These are phyloP conservation scores for Hyaloscypha bicolor DNA, from an alignment of 495 filamentous ascomycete genomes.

Conservation along the genomic window DNA sequence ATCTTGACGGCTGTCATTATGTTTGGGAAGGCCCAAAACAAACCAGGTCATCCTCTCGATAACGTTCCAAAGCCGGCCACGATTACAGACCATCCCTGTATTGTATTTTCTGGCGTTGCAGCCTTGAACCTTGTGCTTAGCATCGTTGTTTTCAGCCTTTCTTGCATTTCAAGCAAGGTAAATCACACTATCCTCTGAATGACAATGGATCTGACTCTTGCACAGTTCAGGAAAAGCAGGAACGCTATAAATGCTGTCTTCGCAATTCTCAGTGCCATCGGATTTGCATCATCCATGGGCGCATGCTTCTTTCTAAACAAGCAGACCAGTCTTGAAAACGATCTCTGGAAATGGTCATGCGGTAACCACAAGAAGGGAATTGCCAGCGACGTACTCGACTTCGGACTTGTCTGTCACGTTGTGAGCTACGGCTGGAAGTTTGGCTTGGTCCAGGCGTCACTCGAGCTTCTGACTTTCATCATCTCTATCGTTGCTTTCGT, in stretches of 20 bases:
- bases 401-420: slow-evolving; percentile 20
- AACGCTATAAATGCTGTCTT: slow-evolving; percentile 25
- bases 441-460: slow-evolving; percentile 23
- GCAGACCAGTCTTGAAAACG: slow-evolving; percentile 11
- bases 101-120: slow-evolving; percentile 23
- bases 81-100: slow-evolving; percentile 24
- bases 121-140: slow-evolving; percentile 21
- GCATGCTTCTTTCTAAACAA: slow-evolving; percentile 25
- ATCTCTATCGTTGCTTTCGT: slow-evolving; percentile 23
- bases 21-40: slow-evolving; percentile 19
- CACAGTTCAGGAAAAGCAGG: slow-evolving; percentile 24
- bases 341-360: slow-evolving; percentile 29
- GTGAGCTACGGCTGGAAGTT: slow-evolving; percentile 27
- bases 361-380: slow-evolving; percentile 21
- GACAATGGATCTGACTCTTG: slow-evolving; percentile 1
- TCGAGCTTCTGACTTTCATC: slow-evolving; percentile 25
- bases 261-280: slow-evolving; percentile 21
- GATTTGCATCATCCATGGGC: slow-evolving; percentile 23
- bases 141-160: slow-evolving; percentile 18
- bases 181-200: not conserved
- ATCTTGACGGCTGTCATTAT: slow-evolving; percentile 22
- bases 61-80: slow-evolving; percentile 15
- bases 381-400: slow-evolving; percentile 20
- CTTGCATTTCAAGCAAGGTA: slow-evolving; percentile 22
- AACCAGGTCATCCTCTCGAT: slow-evolving; percentile 12